Evolutionary conservation across 306 rosid species (phyloP), one percentile per base, ranked within the genome.

Genomic region (Fragaria ananassa): DNA sequence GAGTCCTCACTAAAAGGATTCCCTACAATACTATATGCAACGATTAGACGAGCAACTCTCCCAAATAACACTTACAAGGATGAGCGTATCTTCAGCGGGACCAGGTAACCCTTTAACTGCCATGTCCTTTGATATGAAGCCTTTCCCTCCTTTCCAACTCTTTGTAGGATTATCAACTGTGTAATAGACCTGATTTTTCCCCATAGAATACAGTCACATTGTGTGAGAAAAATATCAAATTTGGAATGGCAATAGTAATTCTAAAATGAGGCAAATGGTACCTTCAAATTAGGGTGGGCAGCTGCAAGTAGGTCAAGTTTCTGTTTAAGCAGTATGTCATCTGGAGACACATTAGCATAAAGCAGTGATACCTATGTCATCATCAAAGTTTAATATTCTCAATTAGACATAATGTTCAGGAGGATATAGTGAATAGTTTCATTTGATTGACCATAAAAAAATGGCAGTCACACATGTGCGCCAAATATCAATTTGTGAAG

Each of bases 251-350:
- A 42, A 34, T 21, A 66, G 18, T 65, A 37, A 54, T 35, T 42
- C 57, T 71, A 66, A 8, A 1, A 77, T 23, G 68, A 65, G 68
- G 82, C 27, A 72, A 27, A 39, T 49, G 47, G 64, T 82, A 91
- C 99, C 97, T 93, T 96, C 27, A 96, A 70, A 84, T 96, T 96
- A 63, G 99, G 99, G 76, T 91, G 97, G 86, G 88, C 81, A 74
- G 90, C 71, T 18, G 93, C 96, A 71, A 96, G 89, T 75, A 86
- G 10, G 76, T 96, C 98, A 73, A 96, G 93, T 89, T 91, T 96
- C 92, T 93, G 90, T 83, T 93, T 88, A 74, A 96, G 98, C 82
- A 96, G 81, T 71, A 96, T 96, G 84, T 96, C 99, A 83, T 93
- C 98, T 10, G 97, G 96, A 76, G 98, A 88, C 78, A 93, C 86